Evolutionary conservation across 768 basidiomycete species (phyloP).

Genomic region (Hypsizygus marmoreus): DNA sequence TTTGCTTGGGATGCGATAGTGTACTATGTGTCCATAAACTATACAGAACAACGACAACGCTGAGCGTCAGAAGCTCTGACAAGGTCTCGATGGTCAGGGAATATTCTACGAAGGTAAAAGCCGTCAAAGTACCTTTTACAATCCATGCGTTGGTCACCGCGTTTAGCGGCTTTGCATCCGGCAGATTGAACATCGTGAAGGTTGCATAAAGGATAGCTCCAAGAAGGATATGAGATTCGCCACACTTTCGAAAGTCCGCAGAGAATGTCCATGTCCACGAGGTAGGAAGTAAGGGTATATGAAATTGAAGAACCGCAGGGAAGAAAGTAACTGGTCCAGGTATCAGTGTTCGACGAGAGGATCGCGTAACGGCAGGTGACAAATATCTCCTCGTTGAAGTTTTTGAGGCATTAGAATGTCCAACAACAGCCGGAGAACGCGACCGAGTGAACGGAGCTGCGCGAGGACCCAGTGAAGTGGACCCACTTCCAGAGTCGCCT

Average conservation of each 20-base stretch:
- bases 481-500: constrained; percentile 39
- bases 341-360: constrained; percentile 37
- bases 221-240: constrained; percentile 68
- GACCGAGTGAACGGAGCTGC: constrained; percentile 70
- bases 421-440: constrained; percentile 57
- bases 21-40: constrained; percentile 61
- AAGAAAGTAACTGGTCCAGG: constrained; percentile 38
- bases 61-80: constrained; percentile 61
- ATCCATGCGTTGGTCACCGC: constrained; percentile 43
- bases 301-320: constrained; percentile 49
- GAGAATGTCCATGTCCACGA: constrained; percentile 45
- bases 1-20: constrained; percentile 25
- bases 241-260: constrained; percentile 63
- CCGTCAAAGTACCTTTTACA: constrained; percentile 45
- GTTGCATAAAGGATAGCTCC: constrained; percentile 60
- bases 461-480: constrained; percentile 35
- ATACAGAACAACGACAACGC: constrained; percentile 58
- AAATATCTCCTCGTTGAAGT: constrained; percentile 28
- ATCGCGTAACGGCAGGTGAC: constrained; percentile 46
- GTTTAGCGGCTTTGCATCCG: constrained; percentile 22
- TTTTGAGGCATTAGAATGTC: constrained; percentile 34
- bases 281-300: constrained; percentile 44
- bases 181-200: constrained; percentile 43
- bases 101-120: too few species aligned
- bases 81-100: too few species aligned